phyloP scores from a whole-genome alignment of 306 rosid genomes.

The Betula pendula region DNA sequence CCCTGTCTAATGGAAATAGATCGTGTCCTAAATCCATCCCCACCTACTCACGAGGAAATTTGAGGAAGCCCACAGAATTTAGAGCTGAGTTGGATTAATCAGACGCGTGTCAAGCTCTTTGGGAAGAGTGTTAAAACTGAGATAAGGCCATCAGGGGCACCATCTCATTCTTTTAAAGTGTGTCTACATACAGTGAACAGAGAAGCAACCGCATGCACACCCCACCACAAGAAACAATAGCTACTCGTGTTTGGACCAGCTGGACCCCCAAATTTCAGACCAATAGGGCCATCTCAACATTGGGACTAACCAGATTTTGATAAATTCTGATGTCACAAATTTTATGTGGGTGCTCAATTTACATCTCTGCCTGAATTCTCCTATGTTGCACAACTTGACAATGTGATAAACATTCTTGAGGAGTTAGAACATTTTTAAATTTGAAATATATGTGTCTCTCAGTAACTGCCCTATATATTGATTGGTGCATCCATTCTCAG shows the following conservation, averaged over 20 bases:
- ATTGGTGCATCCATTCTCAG: constrained; percentile 24
- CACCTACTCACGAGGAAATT: too few relatives aligned
- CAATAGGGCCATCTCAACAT: constrained; percentile 11
- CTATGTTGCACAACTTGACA: neutral
- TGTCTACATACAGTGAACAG: constrained; percentile 11
- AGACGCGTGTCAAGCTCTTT: constrained; percentile 25
- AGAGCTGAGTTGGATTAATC: neutral
- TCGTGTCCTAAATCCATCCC: too few relatives aligned
- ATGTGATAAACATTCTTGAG: neutral
- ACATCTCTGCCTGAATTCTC: too few relatives aligned
- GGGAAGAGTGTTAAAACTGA: neutral
- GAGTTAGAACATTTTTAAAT: neutral
- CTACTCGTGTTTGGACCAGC: constrained; percentile 1
- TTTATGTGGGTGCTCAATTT: constrained; percentile 18
- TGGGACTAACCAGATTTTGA: constrained; percentile 1
- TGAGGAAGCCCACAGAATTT: constrained; percentile 21
- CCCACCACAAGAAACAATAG: too few relatives aligned
- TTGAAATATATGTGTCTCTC: too few relatives aligned
- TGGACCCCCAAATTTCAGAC: neutral
- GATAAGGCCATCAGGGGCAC: neutral
- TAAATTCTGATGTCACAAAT: constrained; percentile 32
- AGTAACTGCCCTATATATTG: neutral
- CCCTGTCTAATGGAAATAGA: too few relatives aligned
- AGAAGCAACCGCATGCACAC: too few relatives aligned
- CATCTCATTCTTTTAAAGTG: neutral